Evolutionary conservation across 2,329 filamentous ascomycete species (phyloP).

Genomic region (Spiromastix sp.): DNA sequence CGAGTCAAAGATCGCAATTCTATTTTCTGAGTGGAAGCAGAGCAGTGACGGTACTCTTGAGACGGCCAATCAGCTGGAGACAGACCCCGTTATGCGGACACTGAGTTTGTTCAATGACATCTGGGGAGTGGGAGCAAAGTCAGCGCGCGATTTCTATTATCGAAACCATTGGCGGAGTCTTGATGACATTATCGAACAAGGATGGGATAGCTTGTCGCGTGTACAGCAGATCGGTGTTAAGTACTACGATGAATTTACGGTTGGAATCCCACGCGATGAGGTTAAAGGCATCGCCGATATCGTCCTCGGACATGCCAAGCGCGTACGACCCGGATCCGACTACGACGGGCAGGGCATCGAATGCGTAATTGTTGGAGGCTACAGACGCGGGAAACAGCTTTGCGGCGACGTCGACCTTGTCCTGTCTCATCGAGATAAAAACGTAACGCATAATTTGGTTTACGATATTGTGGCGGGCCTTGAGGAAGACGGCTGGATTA

Average conservation of each 20-base stretch:
- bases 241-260: conserved; percentile 76
- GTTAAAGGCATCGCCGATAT: conserved; percentile 57
- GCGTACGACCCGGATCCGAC: conserved; percentile 41
- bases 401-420: conserved; percentile 81
- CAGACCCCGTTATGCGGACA: conserved; percentile 53
- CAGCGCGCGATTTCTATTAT: conserved; percentile 70
- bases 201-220: conserved; percentile 63
- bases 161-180: conserved; percentile 68
- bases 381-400: conserved; percentile 63
- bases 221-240: conserved; percentile 92
- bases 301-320: conserved; percentile 57
- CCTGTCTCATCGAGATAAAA: conserved; percentile 65
- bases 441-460: conserved; percentile 59
- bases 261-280: conserved; percentile 61
- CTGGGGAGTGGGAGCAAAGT: conserved; percentile 82
- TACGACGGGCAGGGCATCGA: conserved; percentile 38
- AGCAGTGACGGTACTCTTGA: conserved; percentile 45
- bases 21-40: conserved; percentile 67
- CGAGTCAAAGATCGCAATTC: conserved; percentile 63
- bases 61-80: conserved; percentile 54
- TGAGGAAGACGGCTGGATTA: conserved; percentile 61
- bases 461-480: conserved; percentile 59
- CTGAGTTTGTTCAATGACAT: conserved; percentile 69
- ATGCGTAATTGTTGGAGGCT: conserved; percentile 64
- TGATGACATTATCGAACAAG: conserved; percentile 75